Base-by-base conservation (phyloP, 2,329 filamentous ascomycete genomes). In the Colletotrichum musae region DNA sequence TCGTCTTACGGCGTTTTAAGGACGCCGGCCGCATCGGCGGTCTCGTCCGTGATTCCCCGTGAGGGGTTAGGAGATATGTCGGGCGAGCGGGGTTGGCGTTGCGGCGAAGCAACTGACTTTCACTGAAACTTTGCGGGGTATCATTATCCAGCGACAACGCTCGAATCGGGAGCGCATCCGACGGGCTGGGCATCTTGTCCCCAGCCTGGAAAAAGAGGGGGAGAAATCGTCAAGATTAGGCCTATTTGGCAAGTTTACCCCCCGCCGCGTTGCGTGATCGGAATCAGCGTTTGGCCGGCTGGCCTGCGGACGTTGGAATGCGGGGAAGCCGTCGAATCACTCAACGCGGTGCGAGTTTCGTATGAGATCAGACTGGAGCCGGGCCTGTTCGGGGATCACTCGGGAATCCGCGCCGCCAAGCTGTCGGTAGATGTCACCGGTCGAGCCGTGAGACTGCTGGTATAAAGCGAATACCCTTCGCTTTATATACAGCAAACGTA, bases 261-360 rank as follows among this genome's bases (percentile, higher is more conserved):
- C 9, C 41, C 43, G 16, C 43, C 45, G 5, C 47, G 32, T 52
- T 45, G 24, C 50, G 62, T 56, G 54, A 47, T 66, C 43, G 48
- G 50, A 56, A 57, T 69, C 26, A 57, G 51, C 43, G 43, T 60
- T 66, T 60, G 41, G 5, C 39, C 45, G 48, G 32, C 18, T 28
- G 13, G 12, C 28, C 39, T 48, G 58, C 48, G 54, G 56, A 50
- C 36, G 36, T 66, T 39, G n/a, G 9, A 60, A 39, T 66, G 66
- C 66, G 66, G 66, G 66, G 66, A 66, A 66, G 50, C n/a, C 54
- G 15, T 64, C 54, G 56, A 60, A 56, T 65, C 66, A 65, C 18
- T 18, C 52, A 64, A 39, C 36, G 32, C 54, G 21, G 53, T 32
- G 28, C 47, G 15, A 24, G 60, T 50, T 21, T 52, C 45, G 61